These are phyloP conservation scores for Botrytis elliptica DNA, from an alignment of 2,329 filamentous ascomycete genomes.

Conservation along the genomic window DNA sequence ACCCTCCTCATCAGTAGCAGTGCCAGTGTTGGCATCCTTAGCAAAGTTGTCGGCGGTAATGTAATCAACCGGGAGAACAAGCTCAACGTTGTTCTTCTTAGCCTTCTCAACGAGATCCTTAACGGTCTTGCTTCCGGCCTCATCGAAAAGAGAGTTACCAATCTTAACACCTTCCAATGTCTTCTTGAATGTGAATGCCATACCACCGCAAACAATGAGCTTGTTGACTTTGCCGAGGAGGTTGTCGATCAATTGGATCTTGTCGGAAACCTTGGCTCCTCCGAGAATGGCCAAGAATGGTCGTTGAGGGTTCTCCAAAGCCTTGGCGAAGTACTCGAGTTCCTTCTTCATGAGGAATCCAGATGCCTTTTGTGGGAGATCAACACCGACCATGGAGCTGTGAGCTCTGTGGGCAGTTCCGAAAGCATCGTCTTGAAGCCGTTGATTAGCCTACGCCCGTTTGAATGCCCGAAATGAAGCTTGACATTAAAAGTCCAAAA, in stretches of 20 bases:
- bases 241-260: constrained; percentile 99
- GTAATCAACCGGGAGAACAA: constrained; percentile 93
- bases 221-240: constrained; percentile 96
- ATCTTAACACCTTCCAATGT: constrained; percentile 89
- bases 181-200: constrained; percentile 99
- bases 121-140: constrained; percentile 90
- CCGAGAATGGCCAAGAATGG: constrained; percentile 98
- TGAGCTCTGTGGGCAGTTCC: constrained; percentile 97
- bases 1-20: constrained; percentile 80
- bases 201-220: constrained; percentile 93
- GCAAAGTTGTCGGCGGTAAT: constrained; percentile 94
- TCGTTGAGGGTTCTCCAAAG: constrained; percentile 86
- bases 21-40: constrained; percentile 75
- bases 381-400: constrained; percentile 97
- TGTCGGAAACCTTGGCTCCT: constrained; percentile 97
- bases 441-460: background rate
- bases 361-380: constrained; percentile 93
- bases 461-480: background rate
- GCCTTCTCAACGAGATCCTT: constrained; percentile 88
- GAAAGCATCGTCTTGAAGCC: constrained; percentile 80
- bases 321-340: constrained; percentile 98
- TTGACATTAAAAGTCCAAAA: background rate
- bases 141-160: constrained; percentile 87
- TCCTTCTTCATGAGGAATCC: constrained; percentile 99
- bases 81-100: constrained; percentile 92